Percentiles rank a stretch among this genome's conserved stretches.
These are phyloP conservation scores for Acer saccharum DNA, from an alignment of 345 rosid species.

Conservation along the genomic window DNA sequence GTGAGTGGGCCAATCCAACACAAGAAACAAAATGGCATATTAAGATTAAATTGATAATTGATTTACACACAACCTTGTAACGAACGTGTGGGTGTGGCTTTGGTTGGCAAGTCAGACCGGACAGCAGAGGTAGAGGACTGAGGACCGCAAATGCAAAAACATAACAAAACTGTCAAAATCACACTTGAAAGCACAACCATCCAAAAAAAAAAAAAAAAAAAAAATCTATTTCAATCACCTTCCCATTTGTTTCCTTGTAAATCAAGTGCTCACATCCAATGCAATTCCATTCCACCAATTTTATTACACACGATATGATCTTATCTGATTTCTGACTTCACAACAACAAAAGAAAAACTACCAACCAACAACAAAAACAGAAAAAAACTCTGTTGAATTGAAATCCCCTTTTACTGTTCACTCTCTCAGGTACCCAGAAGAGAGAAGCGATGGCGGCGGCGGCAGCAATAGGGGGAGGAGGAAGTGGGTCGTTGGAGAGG, in stretches of 20 bases:
- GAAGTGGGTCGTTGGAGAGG: constrained; percentile 32
- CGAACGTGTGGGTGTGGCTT: not conserved
- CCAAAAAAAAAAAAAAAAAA: not conserved
- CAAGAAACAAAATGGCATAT: not conserved
- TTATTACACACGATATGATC: not conserved
- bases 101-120: no score
- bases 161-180: not conserved
- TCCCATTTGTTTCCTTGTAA: not conserved
- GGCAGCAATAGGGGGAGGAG: not conserved
- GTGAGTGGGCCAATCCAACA: not conserved
- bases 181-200: not conserved
- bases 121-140: no score
- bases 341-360: not conserved
- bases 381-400: not conserved
- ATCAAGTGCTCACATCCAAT: not conserved
- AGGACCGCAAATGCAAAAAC: not conserved
- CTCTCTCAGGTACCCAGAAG: not conserved
- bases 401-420: not conserved
- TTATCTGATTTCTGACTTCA: not conserved
- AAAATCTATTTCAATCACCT: not conserved
- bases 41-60: no score
- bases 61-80: not conserved
- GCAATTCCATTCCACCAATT: not conserved
- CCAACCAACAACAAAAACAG: not conserved
- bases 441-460: not conserved